phyloP scores from a whole-genome alignment of 371 early-diverging fungal species.

The Lichtheimia ornata region DNA sequence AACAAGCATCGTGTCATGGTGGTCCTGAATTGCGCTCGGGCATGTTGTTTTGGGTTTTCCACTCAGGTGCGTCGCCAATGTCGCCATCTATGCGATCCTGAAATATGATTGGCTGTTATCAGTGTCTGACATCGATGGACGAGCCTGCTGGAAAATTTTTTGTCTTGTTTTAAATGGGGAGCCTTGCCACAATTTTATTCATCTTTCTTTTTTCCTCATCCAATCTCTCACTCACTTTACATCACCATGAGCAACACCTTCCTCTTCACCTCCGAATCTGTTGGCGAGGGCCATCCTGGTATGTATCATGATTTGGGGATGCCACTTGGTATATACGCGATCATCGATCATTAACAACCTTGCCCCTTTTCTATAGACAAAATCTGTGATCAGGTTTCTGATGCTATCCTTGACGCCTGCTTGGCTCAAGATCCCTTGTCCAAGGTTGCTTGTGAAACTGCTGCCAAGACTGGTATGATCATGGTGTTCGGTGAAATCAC shows the following conservation, averaged over 20 bases:
- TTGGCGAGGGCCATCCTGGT: constrained; percentile 99
- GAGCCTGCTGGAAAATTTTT: constrained; percentile 6
- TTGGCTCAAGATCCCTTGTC: constrained; percentile 93
- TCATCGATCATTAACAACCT: background rate
- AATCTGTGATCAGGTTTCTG: constrained; percentile 99
- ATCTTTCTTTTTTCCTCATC: constrained; percentile 2
- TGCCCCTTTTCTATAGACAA: constrained; percentile 74
- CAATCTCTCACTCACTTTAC: background rate
- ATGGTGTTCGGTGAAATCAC: constrained; percentile 99
- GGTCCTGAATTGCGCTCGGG: constrained; percentile 1
- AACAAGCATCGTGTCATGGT: constrained; percentile 3
- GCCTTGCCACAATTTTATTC: background rate
- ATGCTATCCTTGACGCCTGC: constrained; percentile 99
- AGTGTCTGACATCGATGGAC: background rate
- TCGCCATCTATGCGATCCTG: constrained; percentile 6
- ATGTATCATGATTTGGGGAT: constrained; percentile 17
- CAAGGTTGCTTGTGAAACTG: constrained; percentile 99
- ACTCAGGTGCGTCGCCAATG: constrained; percentile 4
- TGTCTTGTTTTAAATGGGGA: constrained; percentile 4
- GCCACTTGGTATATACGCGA: background rate
- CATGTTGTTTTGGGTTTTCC: background rate
- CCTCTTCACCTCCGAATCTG: constrained; percentile 99
- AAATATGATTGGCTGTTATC: constrained; percentile 5
- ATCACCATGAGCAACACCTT: constrained; percentile 63
- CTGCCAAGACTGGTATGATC: constrained; percentile 99